Conservation (phyloP, 768 basidiomycete species). For the Tephrocybe sp. region DNA sequence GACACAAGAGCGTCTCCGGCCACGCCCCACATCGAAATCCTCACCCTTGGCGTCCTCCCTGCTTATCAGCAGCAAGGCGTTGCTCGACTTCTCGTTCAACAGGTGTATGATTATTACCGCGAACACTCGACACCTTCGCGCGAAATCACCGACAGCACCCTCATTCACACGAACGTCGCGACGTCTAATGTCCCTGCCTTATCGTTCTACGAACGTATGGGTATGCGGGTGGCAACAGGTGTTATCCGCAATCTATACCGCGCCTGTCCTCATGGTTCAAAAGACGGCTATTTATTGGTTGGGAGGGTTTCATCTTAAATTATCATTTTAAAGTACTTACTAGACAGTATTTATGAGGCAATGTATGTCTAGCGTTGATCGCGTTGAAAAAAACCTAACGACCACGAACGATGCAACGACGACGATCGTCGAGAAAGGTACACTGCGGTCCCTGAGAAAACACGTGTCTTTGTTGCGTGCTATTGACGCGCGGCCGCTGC, state of each 20-base stretch:
- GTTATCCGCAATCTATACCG: conserved; percentile 41
- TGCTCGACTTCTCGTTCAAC: conserved; percentile 41
- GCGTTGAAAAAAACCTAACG: too few species aligned
- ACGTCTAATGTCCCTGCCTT: conserved; percentile 40
- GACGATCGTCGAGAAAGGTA: too few species aligned
- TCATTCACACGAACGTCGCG: conserved; percentile 46
- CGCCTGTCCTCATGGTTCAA: conserved; percentile 32
- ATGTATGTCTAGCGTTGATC: background rate
- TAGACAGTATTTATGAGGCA: background rate
- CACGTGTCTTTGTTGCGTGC: too few species aligned
- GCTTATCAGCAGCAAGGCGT: conserved; percentile 42
- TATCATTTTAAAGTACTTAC: background rate
- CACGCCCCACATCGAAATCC: conserved; percentile 43
- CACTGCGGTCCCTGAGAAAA: too few species aligned
- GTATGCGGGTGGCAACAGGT: conserved; percentile 33
- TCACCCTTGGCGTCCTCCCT: conserved; percentile 53
- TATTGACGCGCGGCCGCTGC: background rate
- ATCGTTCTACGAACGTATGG: conserved; percentile 45
- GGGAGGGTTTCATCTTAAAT: conserved; percentile 26
- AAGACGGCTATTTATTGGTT: conserved; percentile 43
- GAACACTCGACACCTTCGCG: conserved; percentile 22
- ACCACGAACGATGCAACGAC: too few species aligned
- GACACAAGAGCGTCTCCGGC: conserved; percentile 10
- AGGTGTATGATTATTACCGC: conserved; percentile 29
- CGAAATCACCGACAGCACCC: conserved; percentile 21